phyloP scores from a whole-genome alignment of 1,284 basidiomycete genomes.

The Hemileia vastatrix region DNA sequence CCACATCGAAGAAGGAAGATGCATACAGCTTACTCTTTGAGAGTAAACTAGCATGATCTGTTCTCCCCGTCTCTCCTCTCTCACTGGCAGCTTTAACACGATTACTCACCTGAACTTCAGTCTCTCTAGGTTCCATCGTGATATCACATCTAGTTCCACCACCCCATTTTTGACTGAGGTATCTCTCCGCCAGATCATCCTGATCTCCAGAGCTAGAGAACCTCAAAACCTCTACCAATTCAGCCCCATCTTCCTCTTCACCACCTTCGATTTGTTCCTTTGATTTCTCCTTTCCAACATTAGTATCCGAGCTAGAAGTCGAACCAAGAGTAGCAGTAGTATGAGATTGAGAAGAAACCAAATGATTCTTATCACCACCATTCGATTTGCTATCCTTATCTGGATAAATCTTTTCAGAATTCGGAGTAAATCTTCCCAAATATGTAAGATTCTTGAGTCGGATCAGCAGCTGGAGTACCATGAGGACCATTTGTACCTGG shows the following conservation, averaged over 20 bases:
- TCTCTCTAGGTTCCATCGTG: constrained; percentile 31
- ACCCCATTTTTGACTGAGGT: constrained; percentile 34
- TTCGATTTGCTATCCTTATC: background rate
- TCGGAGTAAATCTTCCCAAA: constrained; percentile 19
- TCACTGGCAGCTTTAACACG: no score
- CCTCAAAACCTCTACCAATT: constrained; percentile 35
- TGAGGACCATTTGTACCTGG: constrained; percentile 1
- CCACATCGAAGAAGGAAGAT: no score
- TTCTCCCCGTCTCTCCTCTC: no score
- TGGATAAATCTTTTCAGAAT: background rate
- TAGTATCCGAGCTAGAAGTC: background rate
- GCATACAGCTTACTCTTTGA: no score
- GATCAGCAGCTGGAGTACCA: constrained; percentile 9
- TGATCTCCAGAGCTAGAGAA: constrained; percentile 22
- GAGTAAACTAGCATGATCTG: no score
- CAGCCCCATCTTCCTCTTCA: constrained; percentile 25
- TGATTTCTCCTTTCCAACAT: background rate
- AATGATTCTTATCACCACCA: no score
- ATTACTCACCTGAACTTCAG: constrained; percentile 30
- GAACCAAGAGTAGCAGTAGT: background rate
- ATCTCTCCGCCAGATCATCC: constrained; percentile 13
- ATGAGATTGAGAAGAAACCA: background rate
- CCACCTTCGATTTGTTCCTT: background rate
- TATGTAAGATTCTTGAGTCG: constrained; percentile 22
- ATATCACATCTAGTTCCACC: constrained; percentile 37